A percentile compares a stretch with the other conserved stretches of the same genome.
Conservation (phyloP, 495 filamentous ascomycete genomes). For the Tuber calosporum region DNA sequence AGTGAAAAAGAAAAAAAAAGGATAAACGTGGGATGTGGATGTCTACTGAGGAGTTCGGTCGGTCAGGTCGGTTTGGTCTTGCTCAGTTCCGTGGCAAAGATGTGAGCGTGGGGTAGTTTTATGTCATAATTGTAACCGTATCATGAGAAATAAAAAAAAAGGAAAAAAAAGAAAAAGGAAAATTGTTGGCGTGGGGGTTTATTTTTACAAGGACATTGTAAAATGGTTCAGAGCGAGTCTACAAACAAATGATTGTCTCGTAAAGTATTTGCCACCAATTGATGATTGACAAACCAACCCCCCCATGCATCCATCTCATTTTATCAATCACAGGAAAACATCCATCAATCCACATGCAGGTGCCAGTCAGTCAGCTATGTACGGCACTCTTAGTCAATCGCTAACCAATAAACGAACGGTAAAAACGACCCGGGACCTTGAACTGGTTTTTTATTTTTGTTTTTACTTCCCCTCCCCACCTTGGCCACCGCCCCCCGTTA, state of each 20-base stretch:
- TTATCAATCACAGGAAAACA: no score
- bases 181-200: not conserved
- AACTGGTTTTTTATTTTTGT: no score
- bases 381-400: no score
- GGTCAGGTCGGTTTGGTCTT: not conserved
- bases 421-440: not conserved
- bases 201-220: not conserved
- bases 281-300: not conserved
- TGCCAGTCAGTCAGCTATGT: no score
- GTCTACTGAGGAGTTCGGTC: not conserved
- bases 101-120: not conserved
- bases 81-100: not conserved
- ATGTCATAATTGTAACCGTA: slow-evolving; percentile 1
- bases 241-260: not conserved
- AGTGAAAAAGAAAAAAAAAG: not conserved
- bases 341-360: no score
- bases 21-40: not conserved
- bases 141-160: not conserved
- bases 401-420: no score
- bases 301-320: not conserved
- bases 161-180: not conserved
- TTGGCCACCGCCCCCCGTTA: no score
- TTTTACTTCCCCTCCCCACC: no score
- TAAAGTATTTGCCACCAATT: not conserved
- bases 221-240: not conserved